Percentiles rank a stretch among this genome's conserved stretches.
Evolutionary conservation across 768 basidiomycete species (phyloP).

Genomic region (Suillus occidentalis): DNA sequence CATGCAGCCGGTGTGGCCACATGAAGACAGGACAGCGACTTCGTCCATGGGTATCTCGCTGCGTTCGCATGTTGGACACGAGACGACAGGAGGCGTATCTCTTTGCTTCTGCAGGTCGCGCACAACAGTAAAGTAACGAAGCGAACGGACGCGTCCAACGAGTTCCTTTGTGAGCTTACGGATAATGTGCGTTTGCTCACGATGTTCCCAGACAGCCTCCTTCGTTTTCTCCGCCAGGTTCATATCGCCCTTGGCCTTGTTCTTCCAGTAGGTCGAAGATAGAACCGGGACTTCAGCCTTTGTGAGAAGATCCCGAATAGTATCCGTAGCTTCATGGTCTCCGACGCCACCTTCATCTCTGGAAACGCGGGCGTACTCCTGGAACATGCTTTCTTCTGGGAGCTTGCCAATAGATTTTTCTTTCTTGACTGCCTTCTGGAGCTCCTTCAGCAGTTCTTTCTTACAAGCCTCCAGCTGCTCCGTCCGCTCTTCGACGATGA

Average conservation of each 20-base stretch:
- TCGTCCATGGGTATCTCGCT: constrained; percentile 60
- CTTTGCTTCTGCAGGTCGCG: constrained; percentile 82
- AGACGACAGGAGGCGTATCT: constrained; percentile 54
- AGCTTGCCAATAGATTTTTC: constrained; percentile 67
- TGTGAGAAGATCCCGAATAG: constrained; percentile 58
- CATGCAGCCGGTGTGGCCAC: constrained; percentile 86
- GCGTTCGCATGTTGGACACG: constrained; percentile 63
- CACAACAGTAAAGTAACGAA: constrained; percentile 90
- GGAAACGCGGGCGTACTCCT: constrained; percentile 70
- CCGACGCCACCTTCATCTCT: constrained; percentile 69
- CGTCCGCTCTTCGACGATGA: constrained; percentile 82
- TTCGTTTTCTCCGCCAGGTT: constrained; percentile 54
- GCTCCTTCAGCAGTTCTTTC: constrained; percentile 62
- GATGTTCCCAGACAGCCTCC: constrained; percentile 74
- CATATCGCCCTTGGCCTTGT: constrained; percentile 53
- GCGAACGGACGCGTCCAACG: constrained; percentile 83
- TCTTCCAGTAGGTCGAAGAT: constrained; percentile 34
- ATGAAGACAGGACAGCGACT: constrained; percentile 85
- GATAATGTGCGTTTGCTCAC: constrained; percentile 85
- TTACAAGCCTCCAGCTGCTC: constrained; percentile 80
- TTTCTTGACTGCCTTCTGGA: constrained; percentile 64
- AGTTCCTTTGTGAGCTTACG: constrained; percentile 85
- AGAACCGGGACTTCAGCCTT: constrained; percentile 52
- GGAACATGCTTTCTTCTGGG: constrained; percentile 75
- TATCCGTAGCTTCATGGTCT: constrained; percentile 72